phyloP scores from a whole-genome alignment of 2,329 filamentous ascomycete genomes.

The Scytalidium lignicola region DNA sequence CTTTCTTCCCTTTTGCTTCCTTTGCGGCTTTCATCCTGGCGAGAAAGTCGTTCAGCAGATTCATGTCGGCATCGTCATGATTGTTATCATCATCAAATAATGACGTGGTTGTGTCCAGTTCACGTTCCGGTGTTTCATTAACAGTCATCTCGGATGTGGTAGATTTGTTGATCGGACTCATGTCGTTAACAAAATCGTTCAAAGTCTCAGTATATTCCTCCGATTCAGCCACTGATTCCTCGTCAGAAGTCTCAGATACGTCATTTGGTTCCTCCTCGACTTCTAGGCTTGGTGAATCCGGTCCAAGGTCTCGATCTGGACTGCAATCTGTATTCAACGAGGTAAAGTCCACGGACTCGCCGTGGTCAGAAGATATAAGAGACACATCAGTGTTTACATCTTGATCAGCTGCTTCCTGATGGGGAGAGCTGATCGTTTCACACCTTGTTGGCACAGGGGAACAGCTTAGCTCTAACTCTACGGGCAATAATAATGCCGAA shows the following conservation, averaged over 20 bases:
- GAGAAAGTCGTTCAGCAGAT: constrained; percentile 31
- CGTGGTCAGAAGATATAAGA: no score
- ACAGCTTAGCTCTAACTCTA: no score
- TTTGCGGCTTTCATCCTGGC: constrained; percentile 31
- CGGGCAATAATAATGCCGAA: no score
- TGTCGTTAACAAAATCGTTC: not conserved
- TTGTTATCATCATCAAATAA: constrained; percentile 21
- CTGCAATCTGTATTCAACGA: not conserved
- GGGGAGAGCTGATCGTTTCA: no score
- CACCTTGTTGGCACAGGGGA: no score
- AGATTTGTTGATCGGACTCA: not conserved
- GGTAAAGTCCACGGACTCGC: not conserved
- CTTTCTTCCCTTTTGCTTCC: constrained; percentile 24
- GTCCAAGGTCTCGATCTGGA: not conserved
- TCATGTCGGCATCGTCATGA: constrained; percentile 24
- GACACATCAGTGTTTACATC: no score
- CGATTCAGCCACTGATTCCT: not conserved
- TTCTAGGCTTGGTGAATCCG: not conserved
- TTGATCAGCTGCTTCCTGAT: no score
- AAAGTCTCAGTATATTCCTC: not conserved
- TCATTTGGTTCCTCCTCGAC: not conserved
- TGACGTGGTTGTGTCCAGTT: not conserved
- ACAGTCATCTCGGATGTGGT: not conserved
- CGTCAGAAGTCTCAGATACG: not conserved
- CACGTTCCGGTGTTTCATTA: not conserved